A percentile compares a stretch with the other conserved stretches of the same genome.
These are phyloP conservation scores for Danielia oregonensis DNA, from an alignment of 805 yeast species.

Conservation along the genomic window DNA sequence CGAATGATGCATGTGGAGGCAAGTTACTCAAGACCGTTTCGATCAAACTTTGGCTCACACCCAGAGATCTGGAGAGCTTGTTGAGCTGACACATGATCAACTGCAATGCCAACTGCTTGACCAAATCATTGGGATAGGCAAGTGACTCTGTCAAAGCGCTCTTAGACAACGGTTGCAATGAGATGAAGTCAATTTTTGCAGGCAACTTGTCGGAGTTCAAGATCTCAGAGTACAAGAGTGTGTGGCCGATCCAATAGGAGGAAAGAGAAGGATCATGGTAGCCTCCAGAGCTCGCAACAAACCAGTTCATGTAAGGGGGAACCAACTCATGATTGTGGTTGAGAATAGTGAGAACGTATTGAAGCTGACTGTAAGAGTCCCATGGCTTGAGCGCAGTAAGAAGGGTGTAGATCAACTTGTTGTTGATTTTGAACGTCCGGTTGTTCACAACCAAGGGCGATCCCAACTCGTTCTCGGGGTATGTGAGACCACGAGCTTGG, in stretches of 20 bases:
- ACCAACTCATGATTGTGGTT: slow-evolving; percentile 61
- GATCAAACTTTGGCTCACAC: slow-evolving; percentile 22
- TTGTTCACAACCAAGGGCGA: slow-evolving; percentile 46
- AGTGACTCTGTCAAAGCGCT: slow-evolving; percentile 57
- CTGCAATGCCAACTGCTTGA: slow-evolving; percentile 64
- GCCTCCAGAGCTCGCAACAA: slow-evolving; percentile 56
- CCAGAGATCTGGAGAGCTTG: slow-evolving; percentile 23
- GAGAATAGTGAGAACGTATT: slow-evolving; percentile 50
- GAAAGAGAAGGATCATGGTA: slow-evolving; percentile 75
- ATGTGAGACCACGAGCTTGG: slow-evolving; percentile 44
- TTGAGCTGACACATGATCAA: slow-evolving; percentile 57
- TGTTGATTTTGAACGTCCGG: slow-evolving; percentile 55
- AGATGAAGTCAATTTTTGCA: slow-evolving; percentile 44
- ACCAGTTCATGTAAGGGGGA: slow-evolving; percentile 61
- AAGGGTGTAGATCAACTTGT: slow-evolving; percentile 61
- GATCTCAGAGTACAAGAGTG: slow-evolving; percentile 56
- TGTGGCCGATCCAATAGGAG: slow-evolving; percentile 79
- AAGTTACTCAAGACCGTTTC: slow-evolving; percentile 29
- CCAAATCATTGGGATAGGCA: slow-evolving; percentile 38
- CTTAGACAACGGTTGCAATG: slow-evolving; percentile 64
- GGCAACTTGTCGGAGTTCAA: slow-evolving; percentile 56
- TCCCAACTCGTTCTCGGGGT: slow-evolving; percentile 47
- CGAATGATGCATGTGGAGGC: slow-evolving; percentile 42
- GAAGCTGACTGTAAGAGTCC: slow-evolving; percentile 65
- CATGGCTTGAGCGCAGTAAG: slow-evolving; percentile 72